A percentile compares a stretch with the other conserved stretches of the same genome.
Conservation (phyloP, 2,329 filamentous ascomycete genomes). For the Rosellinia necatrix region DNA sequence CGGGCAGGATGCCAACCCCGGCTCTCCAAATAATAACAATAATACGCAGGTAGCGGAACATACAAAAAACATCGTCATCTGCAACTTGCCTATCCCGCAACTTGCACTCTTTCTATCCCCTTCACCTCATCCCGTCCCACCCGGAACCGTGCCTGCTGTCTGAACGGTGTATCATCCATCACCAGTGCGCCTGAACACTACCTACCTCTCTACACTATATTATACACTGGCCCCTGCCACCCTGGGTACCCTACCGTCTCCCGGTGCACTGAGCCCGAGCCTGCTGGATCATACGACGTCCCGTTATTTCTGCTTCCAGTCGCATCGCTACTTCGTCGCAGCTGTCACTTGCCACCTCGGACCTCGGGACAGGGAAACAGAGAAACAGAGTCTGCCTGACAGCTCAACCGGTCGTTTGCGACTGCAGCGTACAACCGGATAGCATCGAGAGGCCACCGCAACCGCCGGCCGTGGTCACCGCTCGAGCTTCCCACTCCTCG, state of each 20-base stretch:
- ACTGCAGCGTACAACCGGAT: background rate
- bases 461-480: too few relatives aligned
- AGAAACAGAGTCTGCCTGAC: slow-evolving; percentile 2
- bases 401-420: background rate
- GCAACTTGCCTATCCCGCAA: slow-evolving; percentile 14
- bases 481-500: too few relatives aligned
- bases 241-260: too few relatives aligned
- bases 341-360: slow-evolving; percentile 3
- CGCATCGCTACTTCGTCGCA: slow-evolving; percentile 6
- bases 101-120: slow-evolving; percentile 16
- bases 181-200: too few relatives aligned
- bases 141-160: slow-evolving; percentile 12
- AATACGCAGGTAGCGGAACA: slow-evolving; percentile 36
- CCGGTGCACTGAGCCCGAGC: slow-evolving; percentile 12
- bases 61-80: slow-evolving; percentile 41
- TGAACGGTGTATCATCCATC: too few relatives aligned
- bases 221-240: too few relatives aligned
- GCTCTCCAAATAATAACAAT: slow-evolving; percentile 39
- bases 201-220: too few relatives aligned
- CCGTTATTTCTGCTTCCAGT: background rate
- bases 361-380: too few relatives aligned
- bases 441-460: too few relatives aligned
- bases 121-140: background rate
- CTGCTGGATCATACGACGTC: background rate
- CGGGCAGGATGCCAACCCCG: slow-evolving; percentile 25